These are phyloP conservation scores for Westerdykella aurantiaca DNA, from an alignment of 2,329 filamentous ascomycete genomes.

Conservation along the genomic window DNA sequence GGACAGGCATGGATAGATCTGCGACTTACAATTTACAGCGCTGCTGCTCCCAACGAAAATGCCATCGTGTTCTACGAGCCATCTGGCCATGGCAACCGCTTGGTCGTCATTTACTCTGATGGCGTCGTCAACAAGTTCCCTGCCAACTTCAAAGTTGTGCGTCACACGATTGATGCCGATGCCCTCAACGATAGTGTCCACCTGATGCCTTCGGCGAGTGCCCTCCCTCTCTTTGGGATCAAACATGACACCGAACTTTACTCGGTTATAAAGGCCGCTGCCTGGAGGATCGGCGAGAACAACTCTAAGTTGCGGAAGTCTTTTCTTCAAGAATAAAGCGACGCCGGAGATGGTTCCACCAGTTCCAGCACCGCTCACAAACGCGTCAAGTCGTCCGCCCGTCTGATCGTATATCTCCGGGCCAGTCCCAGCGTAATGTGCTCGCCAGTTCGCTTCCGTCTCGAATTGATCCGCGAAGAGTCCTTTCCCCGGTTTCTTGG, in stretches of 20 bases:
- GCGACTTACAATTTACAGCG: slow-evolving; percentile 76
- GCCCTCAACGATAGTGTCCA: slow-evolving; percentile 93
- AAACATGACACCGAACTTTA: slow-evolving; percentile 95
- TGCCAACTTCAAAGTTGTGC: slow-evolving; percentile 81
- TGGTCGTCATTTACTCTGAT: slow-evolving; percentile 83
- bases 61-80: slow-evolving; percentile 91
- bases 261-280: slow-evolving; percentile 84
- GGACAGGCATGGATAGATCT: background rate
- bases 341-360: slow-evolving; percentile 91
- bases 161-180: slow-evolving; percentile 95
- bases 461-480: slow-evolving; percentile 98
- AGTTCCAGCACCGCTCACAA: slow-evolving; percentile 89
- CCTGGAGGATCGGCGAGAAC: slow-evolving; percentile 92
- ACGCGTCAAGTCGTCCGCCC: slow-evolving; percentile 69
- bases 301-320: slow-evolving; percentile 58
- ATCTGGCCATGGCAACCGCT: slow-evolving; percentile 88
- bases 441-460: slow-evolving; percentile 78
- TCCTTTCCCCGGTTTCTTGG: slow-evolving; percentile 61
- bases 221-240: slow-evolving; percentile 82
- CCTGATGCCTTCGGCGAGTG: slow-evolving; percentile 79
- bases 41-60: slow-evolving; percentile 92
- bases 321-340: slow-evolving; percentile 72
- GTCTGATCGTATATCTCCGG: slow-evolving; percentile 85
- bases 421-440: slow-evolving; percentile 76
- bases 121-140: slow-evolving; percentile 83